Evolutionary conservation across 2,329 filamentous ascomycete species (phyloP).

Genomic region (Neonectria coccinea): DNA sequence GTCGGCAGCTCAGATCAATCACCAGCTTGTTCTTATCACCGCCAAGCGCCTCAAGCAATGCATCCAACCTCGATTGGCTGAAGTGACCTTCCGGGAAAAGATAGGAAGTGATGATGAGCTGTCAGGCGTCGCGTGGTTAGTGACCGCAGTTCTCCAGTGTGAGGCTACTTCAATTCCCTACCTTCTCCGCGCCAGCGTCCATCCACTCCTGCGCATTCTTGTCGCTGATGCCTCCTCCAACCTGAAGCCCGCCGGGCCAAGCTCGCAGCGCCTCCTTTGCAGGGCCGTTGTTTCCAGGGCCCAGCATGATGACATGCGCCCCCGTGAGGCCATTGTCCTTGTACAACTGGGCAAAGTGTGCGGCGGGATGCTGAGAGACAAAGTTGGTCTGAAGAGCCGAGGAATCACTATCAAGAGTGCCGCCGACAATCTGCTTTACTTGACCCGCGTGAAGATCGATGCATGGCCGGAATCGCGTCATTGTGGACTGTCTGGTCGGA

Average conservation of each 20-base stretch:
- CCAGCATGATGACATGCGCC: constrained; percentile 97
- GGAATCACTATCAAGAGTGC: constrained; percentile 80
- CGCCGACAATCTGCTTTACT: constrained; percentile 98
- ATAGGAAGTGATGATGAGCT: constrained; percentile 98
- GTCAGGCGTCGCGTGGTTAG: constrained; percentile 45
- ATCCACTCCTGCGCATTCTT: constrained; percentile 89
- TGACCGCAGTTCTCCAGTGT: constrained; percentile 2
- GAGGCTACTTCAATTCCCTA: constrained; percentile 53
- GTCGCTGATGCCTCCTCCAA: constrained; percentile 94
- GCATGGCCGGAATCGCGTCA: constrained; percentile 96
- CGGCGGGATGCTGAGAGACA: constrained; percentile 84
- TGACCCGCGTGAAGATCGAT: constrained; percentile 98
- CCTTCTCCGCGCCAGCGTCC: constrained; percentile 88
- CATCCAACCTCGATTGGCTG: constrained; percentile 79
- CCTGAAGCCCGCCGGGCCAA: constrained; percentile 86
- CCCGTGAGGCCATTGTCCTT: constrained; percentile 78
- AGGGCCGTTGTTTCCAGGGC: constrained; percentile 84
- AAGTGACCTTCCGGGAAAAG: constrained; percentile 89
- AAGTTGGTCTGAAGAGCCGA: constrained; percentile 87
- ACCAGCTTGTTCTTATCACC: constrained; percentile 85
- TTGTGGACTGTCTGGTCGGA: constrained; percentile 52
- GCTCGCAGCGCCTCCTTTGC: constrained; percentile 80
- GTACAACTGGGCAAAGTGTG: constrained; percentile 86
- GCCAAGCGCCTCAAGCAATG: constrained; percentile 77
- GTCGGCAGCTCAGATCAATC: constrained; percentile 92